Percentiles rank a stretch among this genome's conserved stretches.
Conservation (phyloP, 2,329 filamentous ascomycete genomes). For the Davidsoniella eucalypti region DNA sequence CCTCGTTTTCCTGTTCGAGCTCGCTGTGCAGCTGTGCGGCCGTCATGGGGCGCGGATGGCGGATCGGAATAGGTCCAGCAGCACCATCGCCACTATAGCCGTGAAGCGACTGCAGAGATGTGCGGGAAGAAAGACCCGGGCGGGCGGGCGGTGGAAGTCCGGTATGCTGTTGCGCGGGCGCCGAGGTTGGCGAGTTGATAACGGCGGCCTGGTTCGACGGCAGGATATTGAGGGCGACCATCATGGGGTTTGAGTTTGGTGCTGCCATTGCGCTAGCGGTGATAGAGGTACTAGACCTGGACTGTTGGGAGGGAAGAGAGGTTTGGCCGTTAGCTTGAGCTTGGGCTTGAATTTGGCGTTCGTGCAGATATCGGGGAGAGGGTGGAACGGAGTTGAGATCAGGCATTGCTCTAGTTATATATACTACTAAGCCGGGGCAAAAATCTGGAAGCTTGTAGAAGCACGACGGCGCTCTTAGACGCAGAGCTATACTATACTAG, state of each 20-base stretch:
- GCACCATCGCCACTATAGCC: conserved; percentile 13
- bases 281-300: background rate
- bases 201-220: conserved; percentile 38
- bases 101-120: conserved; percentile 10
- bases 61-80: conserved; percentile 52
- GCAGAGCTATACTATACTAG: background rate
- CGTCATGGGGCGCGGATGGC: conserved; percentile 76
- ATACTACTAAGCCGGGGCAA: background rate
- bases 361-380: conserved; percentile 22
- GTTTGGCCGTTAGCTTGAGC: conserved; percentile 16
- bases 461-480: background rate
- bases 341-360: conserved; percentile 25
- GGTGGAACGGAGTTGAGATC: conserved; percentile 40
- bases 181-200: conserved; percentile 21
- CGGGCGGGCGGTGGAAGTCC: conserved; percentile 18
- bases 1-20: conserved; percentile 89
- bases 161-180: conserved; percentile 15
- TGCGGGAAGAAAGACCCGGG: conserved; percentile 7
- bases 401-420: conserved; percentile 24
- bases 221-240: conserved; percentile 36
- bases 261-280: conserved; percentile 1
- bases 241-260: conserved; percentile 24
- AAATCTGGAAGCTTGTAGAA: background rate
- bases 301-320: no score
- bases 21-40: conserved; percentile 77